These are phyloP conservation scores for Solanum medicagineum DNA, from an alignment of 257 asterid genomes.

Conservation along the genomic window DNA sequence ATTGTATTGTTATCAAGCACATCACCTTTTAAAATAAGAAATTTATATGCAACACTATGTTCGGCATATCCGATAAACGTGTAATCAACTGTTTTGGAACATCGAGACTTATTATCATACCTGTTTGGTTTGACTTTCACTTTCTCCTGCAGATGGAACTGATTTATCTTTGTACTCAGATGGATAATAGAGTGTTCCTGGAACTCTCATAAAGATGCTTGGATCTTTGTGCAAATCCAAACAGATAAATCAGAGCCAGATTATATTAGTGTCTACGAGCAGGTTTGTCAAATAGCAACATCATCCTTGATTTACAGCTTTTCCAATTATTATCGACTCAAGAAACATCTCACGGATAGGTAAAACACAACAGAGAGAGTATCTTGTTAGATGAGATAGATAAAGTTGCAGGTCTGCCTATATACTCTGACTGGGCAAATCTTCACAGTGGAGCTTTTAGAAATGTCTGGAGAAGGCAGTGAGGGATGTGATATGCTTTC, in stretches of 20 bases:
- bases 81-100: too few relatives aligned
- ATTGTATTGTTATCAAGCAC: too few relatives aligned
- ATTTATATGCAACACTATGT: too few relatives aligned
- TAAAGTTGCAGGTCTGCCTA: neutral
- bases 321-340: neutral
- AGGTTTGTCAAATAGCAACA: neutral
- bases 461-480: neutral
- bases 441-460: neutral
- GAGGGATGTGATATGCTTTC: neutral
- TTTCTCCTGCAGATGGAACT: neutral
- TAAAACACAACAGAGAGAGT: neutral
- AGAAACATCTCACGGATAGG: neutral
- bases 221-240: slow-evolving; percentile 2
- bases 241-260: slow-evolving; percentile 1
- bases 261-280: neutral
- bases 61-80: too few relatives aligned
- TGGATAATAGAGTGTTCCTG: neutral
- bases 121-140: too few relatives aligned
- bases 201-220: neutral
- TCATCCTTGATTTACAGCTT: neutral
- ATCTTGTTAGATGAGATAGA: neutral
- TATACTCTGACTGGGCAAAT: neutral
- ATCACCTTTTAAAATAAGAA: too few relatives aligned
- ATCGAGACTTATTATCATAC: too few relatives aligned
- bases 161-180: neutral